phyloP scores from a whole-genome alignment of 495 filamentous ascomycete species.

The Rhypophila decipiens region DNA sequence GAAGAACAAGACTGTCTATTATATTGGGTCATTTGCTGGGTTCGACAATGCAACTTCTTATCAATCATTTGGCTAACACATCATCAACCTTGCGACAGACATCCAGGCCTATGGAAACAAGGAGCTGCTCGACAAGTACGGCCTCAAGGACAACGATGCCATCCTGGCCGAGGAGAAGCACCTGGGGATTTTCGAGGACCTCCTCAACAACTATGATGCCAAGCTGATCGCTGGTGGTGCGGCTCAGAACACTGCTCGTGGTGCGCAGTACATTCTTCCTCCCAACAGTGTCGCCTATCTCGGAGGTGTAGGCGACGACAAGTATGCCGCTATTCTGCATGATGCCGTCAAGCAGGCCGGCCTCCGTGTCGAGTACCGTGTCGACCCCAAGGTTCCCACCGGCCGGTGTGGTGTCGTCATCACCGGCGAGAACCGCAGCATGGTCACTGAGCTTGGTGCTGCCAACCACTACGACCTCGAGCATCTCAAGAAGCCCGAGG shows the following conservation, averaged over 20 bases:
- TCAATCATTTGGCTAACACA: too few relatives aligned
- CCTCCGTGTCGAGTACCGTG: conserved; percentile 85
- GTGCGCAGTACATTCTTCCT: conserved; percentile 92
- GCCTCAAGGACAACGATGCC: conserved; percentile 89
- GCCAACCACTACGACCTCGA: conserved; percentile 96
- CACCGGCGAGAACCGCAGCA: conserved; percentile 83
- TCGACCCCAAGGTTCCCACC: conserved; percentile 73
- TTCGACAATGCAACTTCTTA: too few relatives aligned
- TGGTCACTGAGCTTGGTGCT: conserved; percentile 93
- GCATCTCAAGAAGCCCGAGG: conserved; percentile 82
- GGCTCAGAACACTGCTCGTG: conserved; percentile 95
- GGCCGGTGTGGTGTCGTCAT: conserved; percentile 96
- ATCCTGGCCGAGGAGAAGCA: conserved; percentile 94
- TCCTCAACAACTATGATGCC: conserved; percentile 76
- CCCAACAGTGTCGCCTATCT: conserved; percentile 83
- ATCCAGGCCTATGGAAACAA: conserved; percentile 83
- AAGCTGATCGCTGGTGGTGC: conserved; percentile 95
- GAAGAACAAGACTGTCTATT: too few relatives aligned
- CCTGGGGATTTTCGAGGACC: conserved; percentile 81
- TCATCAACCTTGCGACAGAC: conserved; percentile 52
- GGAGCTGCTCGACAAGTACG: conserved; percentile 82
- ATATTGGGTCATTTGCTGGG: too few relatives aligned
- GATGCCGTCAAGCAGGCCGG: conserved; percentile 73
- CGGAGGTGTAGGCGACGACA: conserved; percentile 87
- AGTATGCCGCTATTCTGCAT: conserved; percentile 78